phyloP scores from a whole-genome alignment of 2,329 filamentous ascomycete genomes.

The Verticillium zaregamsianum region DNA sequence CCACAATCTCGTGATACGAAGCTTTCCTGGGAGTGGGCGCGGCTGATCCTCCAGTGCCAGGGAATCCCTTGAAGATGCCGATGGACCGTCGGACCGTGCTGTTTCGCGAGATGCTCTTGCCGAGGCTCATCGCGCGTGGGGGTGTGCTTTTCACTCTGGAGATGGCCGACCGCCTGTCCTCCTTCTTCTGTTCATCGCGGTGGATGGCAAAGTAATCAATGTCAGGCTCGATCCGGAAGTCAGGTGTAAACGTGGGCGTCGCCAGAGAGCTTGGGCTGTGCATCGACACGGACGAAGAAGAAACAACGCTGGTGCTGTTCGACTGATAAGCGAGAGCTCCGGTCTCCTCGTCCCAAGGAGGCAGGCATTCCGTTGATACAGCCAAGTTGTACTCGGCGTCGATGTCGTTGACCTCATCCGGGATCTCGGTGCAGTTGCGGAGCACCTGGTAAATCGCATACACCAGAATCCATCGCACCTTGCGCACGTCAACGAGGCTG shows the following conservation, averaged over 20 bases:
- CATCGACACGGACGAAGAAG: slow-evolving; percentile 1
- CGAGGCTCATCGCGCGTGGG: slow-evolving; percentile 20
- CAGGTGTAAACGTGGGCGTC: slow-evolving; percentile 13
- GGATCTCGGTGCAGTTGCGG: slow-evolving; percentile 55
- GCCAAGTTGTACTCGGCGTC: slow-evolving; percentile 54
- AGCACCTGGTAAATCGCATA: slow-evolving; percentile 73
- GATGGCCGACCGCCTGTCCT: slow-evolving; percentile 6
- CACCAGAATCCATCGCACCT: slow-evolving; percentile 73
- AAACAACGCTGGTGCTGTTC: slow-evolving; percentile 23
- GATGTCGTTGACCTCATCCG: slow-evolving; percentile 56
- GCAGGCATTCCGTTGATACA: slow-evolving; percentile 35
- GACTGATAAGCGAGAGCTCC: slow-evolving; percentile 9
- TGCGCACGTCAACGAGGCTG: slow-evolving; percentile 63
- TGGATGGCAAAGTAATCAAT: slow-evolving; percentile 50
- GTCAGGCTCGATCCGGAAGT: slow-evolving; percentile 45
- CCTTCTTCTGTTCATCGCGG: slow-evolving; percentile 21
- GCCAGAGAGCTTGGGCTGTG: slow-evolving; percentile 11
- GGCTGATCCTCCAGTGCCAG: slow-evolving; percentile 1
- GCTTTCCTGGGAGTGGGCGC: slow-evolving; percentile 3
- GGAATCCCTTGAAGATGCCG: slow-evolving; percentile 19
- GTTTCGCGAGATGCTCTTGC: slow-evolving; percentile 19
- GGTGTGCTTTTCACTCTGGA: slow-evolving; percentile 10
- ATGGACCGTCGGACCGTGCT: slow-evolving; percentile 26
- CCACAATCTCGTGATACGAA: slow-evolving; percentile 47
- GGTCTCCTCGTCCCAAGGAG: slow-evolving; percentile 39